phyloP scores from a whole-genome alignment of 192 early-diverging fungal species.

The Mortierella claussenii region DNA sequence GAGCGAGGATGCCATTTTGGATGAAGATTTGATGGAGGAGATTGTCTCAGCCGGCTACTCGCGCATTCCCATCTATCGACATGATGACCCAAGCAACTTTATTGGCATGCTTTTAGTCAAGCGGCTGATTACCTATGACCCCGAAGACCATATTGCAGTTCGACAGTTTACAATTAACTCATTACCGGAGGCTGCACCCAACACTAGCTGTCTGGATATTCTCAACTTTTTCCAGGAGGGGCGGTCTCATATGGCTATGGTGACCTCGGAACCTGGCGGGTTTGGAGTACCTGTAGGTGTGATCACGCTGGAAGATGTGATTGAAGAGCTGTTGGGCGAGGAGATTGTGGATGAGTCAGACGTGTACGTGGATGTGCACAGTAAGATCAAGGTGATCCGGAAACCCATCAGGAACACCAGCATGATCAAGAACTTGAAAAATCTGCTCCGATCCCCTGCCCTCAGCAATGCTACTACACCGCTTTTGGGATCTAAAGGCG shows the following conservation, averaged over 20 bases:
- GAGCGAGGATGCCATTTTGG: slow-evolving; percentile 67
- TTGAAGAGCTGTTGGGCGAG: slow-evolving; percentile 86
- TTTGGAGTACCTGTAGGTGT: slow-evolving; percentile 71
- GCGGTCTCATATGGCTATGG: slow-evolving; percentile 83
- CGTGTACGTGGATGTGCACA: slow-evolving; percentile 64
- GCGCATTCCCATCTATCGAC: slow-evolving; percentile 77
- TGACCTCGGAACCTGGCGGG: slow-evolving; percentile 62
- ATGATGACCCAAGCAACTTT: slow-evolving; percentile 65
- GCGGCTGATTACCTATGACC: slow-evolving; percentile 79
- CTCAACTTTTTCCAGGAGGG: slow-evolving; percentile 88
- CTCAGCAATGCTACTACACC: slow-evolving; percentile 13
- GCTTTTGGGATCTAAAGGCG: background rate
- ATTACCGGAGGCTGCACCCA: slow-evolving; percentile 61
- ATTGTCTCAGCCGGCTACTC: slow-evolving; percentile 81
- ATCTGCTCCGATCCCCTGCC: slow-evolving; percentile 28
- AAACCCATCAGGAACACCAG: slow-evolving; percentile 38
- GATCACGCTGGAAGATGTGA: slow-evolving; percentile 87
- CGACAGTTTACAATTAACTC: slow-evolving; percentile 65
- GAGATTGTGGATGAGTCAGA: slow-evolving; percentile 88
- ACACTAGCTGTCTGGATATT: slow-evolving; percentile 76
- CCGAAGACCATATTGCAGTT: slow-evolving; percentile 72
- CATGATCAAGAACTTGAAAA: slow-evolving; percentile 45
- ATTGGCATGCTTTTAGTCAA: slow-evolving; percentile 84
- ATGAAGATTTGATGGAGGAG: slow-evolving; percentile 65
- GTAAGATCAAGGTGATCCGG: slow-evolving; percentile 67